phyloP scores from a whole-genome alignment of 2,329 filamentous ascomycete species.

The Alternaria atra region DNA sequence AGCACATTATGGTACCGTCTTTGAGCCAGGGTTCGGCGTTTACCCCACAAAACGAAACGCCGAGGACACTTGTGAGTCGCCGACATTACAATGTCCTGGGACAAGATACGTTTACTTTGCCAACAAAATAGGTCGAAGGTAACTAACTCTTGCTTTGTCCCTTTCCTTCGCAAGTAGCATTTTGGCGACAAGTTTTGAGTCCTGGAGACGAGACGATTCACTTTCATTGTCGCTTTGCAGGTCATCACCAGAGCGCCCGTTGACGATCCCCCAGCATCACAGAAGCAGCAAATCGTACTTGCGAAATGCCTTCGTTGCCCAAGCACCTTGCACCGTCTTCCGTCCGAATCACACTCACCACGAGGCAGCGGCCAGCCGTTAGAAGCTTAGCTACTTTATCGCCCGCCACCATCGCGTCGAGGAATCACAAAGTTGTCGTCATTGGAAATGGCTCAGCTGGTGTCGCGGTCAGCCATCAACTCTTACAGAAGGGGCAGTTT shows the following conservation, averaged over 20 bases:
- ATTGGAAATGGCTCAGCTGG: constrained; percentile 74
- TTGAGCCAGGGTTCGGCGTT: not conserved
- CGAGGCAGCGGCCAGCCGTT: not conserved
- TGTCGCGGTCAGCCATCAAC: constrained; percentile 71
- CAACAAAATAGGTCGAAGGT: not conserved
- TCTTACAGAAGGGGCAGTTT: constrained; percentile 68
- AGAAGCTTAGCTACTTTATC: constrained; percentile 33
- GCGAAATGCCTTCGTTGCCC: not conserved
- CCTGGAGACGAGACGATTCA: not conserved
- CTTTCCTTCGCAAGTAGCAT: not conserved
- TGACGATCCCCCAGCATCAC: not conserved
- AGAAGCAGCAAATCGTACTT: not conserved
- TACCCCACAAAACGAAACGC: not conserved
- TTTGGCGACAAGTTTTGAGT: not conserved
- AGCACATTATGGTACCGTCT: not conserved
- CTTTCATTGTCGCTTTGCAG: not conserved
- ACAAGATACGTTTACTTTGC: not conserved
- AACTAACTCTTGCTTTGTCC: not conserved
- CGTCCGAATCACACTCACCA: not conserved
- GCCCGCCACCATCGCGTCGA: constrained; percentile 40
- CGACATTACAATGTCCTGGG: not conserved
- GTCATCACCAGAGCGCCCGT: not conserved
- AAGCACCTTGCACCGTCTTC: not conserved
- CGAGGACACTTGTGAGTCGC: not conserved
- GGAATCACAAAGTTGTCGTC: constrained; percentile 70